Evolutionary conservation across 2,329 filamentous ascomycete species (phyloP).

Genomic region (Chaetomium globosum): DNA sequence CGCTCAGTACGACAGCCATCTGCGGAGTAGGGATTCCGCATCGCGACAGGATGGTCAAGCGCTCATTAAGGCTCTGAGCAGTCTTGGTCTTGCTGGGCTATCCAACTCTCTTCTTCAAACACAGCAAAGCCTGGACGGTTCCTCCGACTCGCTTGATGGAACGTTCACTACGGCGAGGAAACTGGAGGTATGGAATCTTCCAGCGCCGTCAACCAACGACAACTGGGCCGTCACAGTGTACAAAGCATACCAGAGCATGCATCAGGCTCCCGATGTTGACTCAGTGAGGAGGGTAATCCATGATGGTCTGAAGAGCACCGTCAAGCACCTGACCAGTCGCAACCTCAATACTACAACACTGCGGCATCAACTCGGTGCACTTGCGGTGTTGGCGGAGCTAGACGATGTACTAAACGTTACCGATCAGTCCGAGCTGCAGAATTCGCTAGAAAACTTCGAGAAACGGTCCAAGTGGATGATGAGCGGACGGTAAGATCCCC

Average conservation of each 20-base stretch:
- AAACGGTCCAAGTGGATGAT: slow-evolving; percentile 76
- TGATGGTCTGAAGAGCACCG: slow-evolving; percentile 62
- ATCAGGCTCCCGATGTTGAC: slow-evolving; percentile 62
- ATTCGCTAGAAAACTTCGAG: slow-evolving; percentile 65
- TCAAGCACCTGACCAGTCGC: slow-evolving; percentile 57
- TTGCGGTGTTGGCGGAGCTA: slow-evolving; percentile 78
- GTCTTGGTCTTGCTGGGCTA: slow-evolving; percentile 80
- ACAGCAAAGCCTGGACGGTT: slow-evolving; percentile 62
- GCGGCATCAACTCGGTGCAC: slow-evolving; percentile 59
- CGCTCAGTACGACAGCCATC: slow-evolving; percentile 84
- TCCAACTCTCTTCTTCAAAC: slow-evolving; percentile 76
- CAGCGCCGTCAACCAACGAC: slow-evolving; percentile 64
- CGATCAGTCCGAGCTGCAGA: slow-evolving; percentile 62
- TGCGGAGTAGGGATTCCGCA: slow-evolving; percentile 62
- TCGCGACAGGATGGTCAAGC: slow-evolving; percentile 65
- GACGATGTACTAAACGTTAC: slow-evolving; percentile 71
- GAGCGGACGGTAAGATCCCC: slow-evolving; percentile 64
- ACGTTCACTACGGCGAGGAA: slow-evolving; percentile 79
- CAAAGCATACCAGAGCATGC: slow-evolving; percentile 76
- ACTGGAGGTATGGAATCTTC: slow-evolving; percentile 89
- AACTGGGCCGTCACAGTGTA: slow-evolving; percentile 73
- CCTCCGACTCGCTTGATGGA: slow-evolving; percentile 64
- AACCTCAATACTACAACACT: slow-evolving; percentile 56
- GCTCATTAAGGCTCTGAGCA: slow-evolving; percentile 75
- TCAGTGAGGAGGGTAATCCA: slow-evolving; percentile 63